Conservation (phyloP, 1,284 basidiomycete genomes). For the Phenoliferia sp. region DNA sequence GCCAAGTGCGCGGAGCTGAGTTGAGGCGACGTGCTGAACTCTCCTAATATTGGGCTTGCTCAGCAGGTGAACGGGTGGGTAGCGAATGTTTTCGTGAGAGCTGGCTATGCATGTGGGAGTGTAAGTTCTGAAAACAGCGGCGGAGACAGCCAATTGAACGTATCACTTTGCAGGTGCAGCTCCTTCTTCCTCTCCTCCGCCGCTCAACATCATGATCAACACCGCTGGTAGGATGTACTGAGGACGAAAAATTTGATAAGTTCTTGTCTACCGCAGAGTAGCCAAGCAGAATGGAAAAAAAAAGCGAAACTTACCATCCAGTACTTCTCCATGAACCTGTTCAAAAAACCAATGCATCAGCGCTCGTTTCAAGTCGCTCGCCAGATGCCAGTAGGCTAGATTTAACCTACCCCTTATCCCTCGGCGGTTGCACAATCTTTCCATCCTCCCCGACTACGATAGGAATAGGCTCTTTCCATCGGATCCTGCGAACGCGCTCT, state of each 20-base stretch:
- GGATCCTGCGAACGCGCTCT: background rate
- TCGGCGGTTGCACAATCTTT: background rate
- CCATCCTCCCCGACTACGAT: background rate
- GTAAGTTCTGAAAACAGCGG: too few relatives aligned
- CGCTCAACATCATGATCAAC: background rate
- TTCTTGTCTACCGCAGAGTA: too few relatives aligned
- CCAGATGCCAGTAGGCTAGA: background rate
- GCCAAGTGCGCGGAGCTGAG: too few relatives aligned
- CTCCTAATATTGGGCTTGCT: too few relatives aligned
- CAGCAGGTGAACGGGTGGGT: too few relatives aligned
- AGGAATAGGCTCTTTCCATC: background rate
- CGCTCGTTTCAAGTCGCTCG: too few relatives aligned
- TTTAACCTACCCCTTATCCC: background rate
- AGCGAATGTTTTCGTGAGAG: too few relatives aligned
- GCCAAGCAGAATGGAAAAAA: background rate
- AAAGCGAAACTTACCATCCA: background rate
- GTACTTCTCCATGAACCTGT: background rate
- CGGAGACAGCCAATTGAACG: too few relatives aligned
- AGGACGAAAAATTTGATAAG: background rate
- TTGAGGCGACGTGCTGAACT: too few relatives aligned
- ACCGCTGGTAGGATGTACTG: background rate
- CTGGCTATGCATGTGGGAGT: too few relatives aligned
- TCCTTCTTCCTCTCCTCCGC: background rate
- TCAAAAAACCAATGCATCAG: too few relatives aligned
- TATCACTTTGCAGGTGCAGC: background rate